Base-by-base conservation (phyloP, 306 rosid genomes). In the Crataegus laevigata region DNA sequence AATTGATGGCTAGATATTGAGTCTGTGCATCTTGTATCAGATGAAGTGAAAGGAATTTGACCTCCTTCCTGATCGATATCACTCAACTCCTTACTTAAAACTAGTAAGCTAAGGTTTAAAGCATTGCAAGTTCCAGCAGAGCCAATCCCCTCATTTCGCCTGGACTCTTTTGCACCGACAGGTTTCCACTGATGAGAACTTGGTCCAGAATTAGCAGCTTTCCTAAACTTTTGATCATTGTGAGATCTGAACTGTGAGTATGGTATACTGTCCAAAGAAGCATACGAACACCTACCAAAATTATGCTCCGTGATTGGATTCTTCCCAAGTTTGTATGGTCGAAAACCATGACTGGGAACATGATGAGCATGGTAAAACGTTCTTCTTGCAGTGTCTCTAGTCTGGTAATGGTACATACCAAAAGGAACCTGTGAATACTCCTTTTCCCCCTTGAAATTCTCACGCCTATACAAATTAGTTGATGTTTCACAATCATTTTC, bases 101-200 rank as follows among this genome's bases (percentile, higher is more conserved):
- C 66, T 36, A 24, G 52, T 72, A 72, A 24, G 50, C 40, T 5
- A 59, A 55, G 11, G 58, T 55, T 32, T 67, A 17, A 28, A 5
- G 34, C 40, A 25, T 13, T 8, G 68, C 67, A 67, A n/a, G 58
- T 47, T 54, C 25, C 63, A 55, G 34, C 47, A 40, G 74, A 55
- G 63, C 67, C 55, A 55, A 60, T 68, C 38, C 29, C 66, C 3
- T 68, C 66, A 67, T 26, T 32, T 6, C 62, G 74, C 74, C 59
- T 25, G 60, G 72, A 76, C 30, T 45, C 40, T 8, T 68, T 76
- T 40, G 24, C 38, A 68, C 74, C 40, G 57, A 76, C 68, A 28
- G 68, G 68, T 13, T 26, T 40, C 59, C 19, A 59, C 28, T 55
- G n/a, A 73, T 38, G 25, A 51, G 15, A 12, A 42, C 38, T 57